Evolutionary conservation across 2,329 filamentous ascomycete genomes (phyloP).

Genomic region (Pseudocercospora cruenta): DNA sequence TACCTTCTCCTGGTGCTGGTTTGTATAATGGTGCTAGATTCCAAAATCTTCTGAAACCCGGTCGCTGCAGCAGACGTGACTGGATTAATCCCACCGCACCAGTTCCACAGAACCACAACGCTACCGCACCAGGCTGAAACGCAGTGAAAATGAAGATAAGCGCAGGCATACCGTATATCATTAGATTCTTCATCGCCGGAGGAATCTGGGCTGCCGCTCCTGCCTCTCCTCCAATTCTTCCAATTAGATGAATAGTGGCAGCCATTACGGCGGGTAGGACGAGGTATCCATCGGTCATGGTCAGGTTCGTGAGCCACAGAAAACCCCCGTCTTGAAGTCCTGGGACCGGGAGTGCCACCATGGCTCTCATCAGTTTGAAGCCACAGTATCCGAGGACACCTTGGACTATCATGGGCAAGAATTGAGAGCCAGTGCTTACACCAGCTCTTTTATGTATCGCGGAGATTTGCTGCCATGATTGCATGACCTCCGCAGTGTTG

Average conservation of each 20-base stretch:
- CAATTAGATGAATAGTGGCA: constrained; percentile 34
- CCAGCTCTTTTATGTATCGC: constrained; percentile 60
- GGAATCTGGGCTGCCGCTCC: constrained; percentile 40
- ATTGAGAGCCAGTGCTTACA: constrained; percentile 54
- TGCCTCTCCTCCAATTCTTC: constrained; percentile 55
- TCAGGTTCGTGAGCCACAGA: constrained; percentile 80
- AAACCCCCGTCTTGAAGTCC: constrained; percentile 71
- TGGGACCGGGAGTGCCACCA: constrained; percentile 79
- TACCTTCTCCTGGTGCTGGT: constrained; percentile 21
- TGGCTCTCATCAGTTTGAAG: constrained; percentile 75
- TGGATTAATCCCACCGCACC: constrained; percentile 46
- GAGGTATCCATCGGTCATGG: constrained; percentile 74
- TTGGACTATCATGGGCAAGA: constrained; percentile 62
- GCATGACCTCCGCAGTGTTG: constrained; percentile 54
- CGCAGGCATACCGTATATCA: constrained; percentile 56
- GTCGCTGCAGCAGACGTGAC: constrained; percentile 43
- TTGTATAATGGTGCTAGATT: constrained; percentile 44
- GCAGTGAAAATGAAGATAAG: constrained; percentile 59
- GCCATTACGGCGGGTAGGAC: constrained; percentile 63
- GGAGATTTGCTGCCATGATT: constrained; percentile 53
- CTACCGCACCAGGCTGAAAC: constrained; percentile 60
- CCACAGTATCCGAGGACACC: constrained; percentile 77
- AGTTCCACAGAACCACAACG: constrained; percentile 64
- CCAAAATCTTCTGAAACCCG: constrained; percentile 43
- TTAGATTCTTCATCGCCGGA: constrained; percentile 42